Evolutionary conservation across 2,329 filamentous ascomycete species (phyloP).

Genomic region (Trichoderma gracile): DNA sequence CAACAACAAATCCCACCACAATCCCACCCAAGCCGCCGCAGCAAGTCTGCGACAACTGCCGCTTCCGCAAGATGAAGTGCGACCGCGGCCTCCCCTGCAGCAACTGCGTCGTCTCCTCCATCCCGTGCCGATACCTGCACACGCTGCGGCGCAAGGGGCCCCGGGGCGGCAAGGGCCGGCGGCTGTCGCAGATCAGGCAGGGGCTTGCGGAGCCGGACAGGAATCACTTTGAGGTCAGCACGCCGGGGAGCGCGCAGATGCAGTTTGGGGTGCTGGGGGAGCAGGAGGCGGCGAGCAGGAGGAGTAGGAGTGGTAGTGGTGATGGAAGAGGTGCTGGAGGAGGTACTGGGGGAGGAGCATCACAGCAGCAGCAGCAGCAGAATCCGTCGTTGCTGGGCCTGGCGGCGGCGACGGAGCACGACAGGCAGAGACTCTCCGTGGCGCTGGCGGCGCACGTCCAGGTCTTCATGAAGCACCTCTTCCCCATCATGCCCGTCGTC

Average conservation of each 20-base stretch:
- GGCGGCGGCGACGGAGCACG: conserved; percentile 8
- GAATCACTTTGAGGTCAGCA: conserved; percentile 31
- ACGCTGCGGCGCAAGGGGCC: conserved; percentile 36
- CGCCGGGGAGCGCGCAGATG: conserved; percentile 18
- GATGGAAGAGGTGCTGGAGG: neutral
- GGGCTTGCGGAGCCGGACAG: conserved; percentile 27
- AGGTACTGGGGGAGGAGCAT: neutral
- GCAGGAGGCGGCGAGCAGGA: no score
- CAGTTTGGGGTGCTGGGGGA: conserved; percentile 10
- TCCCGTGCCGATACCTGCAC: conserved; percentile 37
- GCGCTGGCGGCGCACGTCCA: conserved; percentile 35
- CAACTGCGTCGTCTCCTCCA: conserved; percentile 34
- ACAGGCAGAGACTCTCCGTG: conserved; percentile 30
- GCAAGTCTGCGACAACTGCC: conserved; percentile 37
- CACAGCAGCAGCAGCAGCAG: neutral
- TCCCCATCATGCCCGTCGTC: conserved; percentile 39
- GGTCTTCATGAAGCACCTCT: conserved; percentile 37
- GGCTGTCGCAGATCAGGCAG: conserved; percentile 35
- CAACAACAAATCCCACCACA: neutral
- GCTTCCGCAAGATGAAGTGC: conserved; percentile 40
- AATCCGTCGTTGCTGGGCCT: conserved; percentile 10
- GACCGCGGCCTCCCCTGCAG: conserved; percentile 37
- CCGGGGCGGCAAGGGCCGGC: conserved; percentile 34
- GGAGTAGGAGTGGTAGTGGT: no score
- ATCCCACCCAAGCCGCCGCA: conserved; percentile 13